Evolutionary conservation across 225 moss, liverwort and hornwort species (phyloP), one percentile per base, ranked within the genome.

Genomic region (Physcomitrellopsis africana): DNA sequence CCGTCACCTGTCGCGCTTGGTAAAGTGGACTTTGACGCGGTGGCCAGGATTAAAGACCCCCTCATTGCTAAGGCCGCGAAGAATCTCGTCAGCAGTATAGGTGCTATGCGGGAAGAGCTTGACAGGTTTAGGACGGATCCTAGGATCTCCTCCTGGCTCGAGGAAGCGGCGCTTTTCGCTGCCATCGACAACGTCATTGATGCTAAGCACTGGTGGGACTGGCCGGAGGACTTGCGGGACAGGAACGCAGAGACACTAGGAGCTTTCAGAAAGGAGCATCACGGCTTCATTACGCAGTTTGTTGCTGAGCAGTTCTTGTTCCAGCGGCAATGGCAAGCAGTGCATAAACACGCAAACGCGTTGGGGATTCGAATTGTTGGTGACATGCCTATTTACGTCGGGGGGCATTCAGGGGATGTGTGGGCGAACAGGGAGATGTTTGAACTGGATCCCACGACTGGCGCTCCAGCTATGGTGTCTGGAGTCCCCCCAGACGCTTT

Each of bases 381-480:
- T 17, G 94, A 94, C 69, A 94, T 94, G 94, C 94, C 94, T 1
- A 94, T 94, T 37, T 94, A 94, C 53, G 92, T 94, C 3, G 94
- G 94, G 10, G 94, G 89, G 0, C 90, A 94, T 19, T 90, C 90
- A 24, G 87, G 90, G 5, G 94, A 94, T 67, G 94, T 94, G 9
- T 94, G 94, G 94, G 90, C 90, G 2, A 82, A 94, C 18, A 81
- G 92, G 51, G 54, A 14, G 9, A 74, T 76, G 81, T 94, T 94
- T 42, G 86, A 81, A 65, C 47, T 94, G 67, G 76, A 89, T 69
- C 83, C 77, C 63, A 65, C 73, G 19, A 92, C 90, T 3, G 92
- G 92, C 41, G 84, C 72, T 20, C 94, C 92, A 19, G 65, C 67
- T 8, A 74, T 76, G 75, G 93, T 93, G 60, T 89, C 91, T 81